Base-by-base conservation (phyloP, 192 early-diverging fungal species). In the Entophlyctis luteolus region DNA sequence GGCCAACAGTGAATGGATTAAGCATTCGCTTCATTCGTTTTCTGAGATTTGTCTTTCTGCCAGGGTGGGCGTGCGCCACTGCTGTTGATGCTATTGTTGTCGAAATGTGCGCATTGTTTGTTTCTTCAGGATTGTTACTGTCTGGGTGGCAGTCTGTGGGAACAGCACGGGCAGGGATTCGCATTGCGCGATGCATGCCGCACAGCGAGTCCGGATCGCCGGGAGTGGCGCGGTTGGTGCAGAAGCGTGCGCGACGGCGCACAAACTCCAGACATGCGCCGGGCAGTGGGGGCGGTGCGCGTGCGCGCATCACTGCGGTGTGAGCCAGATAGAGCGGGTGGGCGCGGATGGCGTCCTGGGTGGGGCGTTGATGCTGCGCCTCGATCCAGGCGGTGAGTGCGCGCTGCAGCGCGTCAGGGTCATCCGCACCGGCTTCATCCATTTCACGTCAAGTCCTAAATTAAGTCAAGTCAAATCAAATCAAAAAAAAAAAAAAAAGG, bases 1-100 rank as follows among this genome's bases (percentile, higher is more conserved):
- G 48, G 37, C 32, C 29, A 33, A 71, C 65, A 4, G 25, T 39
- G 62, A 71, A 71, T 27, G 70, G 70, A 55, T 71, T 71, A 36
- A 71, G 54, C 67, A 58, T 66, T n/a, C 36, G 55, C 25, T 60
- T 60, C 58, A 60, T 60, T 22, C 58, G 58, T 14, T 42, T 42
- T 36, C 6, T 6, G 8, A 60, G 22, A 28, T 60, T 60, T 8
- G 6, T 38, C 38, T 60, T 60, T 14, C 55, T 31, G 25, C 55
- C 55, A 14, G n/a, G n/a, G n/a, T n/a, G n/a, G n/a, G n/a, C n/a
- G n/a, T n/a, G n/a, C n/a, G n/a, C n/a, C n/a, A n/a, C n/a, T n/a
- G 16, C 38, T 57, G 29, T 10, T 1, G 34, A 12, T 14, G 16
- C 33, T 35, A 14, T 5, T 14, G n/a, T 35, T 8, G 25, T 18